Evolutionary conservation across 768 basidiomycete species (phyloP).

Genomic region (Tulasnella sp.): DNA sequence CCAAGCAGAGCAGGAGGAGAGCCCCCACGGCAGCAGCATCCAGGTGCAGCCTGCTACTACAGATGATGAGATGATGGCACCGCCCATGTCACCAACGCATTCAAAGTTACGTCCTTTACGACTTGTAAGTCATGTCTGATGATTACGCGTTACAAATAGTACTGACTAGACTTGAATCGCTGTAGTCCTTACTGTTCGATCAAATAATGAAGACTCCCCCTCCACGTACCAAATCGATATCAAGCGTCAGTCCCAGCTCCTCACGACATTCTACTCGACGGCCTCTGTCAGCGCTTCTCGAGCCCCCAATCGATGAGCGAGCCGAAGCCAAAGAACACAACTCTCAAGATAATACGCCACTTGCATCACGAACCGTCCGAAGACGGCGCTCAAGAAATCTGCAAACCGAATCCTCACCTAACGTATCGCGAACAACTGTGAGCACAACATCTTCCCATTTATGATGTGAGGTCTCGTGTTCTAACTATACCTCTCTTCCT

Average conservation of each 20-base stretch:
- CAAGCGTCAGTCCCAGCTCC: background rate
- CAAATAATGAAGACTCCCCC: background rate
- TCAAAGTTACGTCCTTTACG: slow-evolving; percentile 5
- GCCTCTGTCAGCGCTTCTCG: background rate
- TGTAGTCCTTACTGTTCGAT: slow-evolving; percentile 3
- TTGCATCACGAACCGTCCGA: too few relatives aligned
- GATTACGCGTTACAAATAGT: background rate
- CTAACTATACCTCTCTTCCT: too few relatives aligned
- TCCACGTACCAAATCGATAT: slow-evolving; percentile 1
- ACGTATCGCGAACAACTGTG: too few relatives aligned
- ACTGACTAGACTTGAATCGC: background rate
- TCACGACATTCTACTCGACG: background rate
- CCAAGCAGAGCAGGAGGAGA: background rate
- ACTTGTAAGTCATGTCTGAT: background rate
- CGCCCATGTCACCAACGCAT: background rate
- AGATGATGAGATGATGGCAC: background rate
- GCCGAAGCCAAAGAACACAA: too few relatives aligned
- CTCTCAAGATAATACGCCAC: too few relatives aligned
- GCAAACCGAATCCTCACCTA: too few relatives aligned
- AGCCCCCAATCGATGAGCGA: background rate
- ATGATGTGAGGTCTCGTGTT: too few relatives aligned
- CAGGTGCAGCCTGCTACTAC: background rate
- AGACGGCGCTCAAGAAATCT: too few relatives aligned
- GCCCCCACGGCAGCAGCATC: background rate
- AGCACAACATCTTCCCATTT: too few relatives aligned